Base-by-base conservation (phyloP, 2,329 filamentous ascomycete species). In the Byssothecium circinans region DNA sequence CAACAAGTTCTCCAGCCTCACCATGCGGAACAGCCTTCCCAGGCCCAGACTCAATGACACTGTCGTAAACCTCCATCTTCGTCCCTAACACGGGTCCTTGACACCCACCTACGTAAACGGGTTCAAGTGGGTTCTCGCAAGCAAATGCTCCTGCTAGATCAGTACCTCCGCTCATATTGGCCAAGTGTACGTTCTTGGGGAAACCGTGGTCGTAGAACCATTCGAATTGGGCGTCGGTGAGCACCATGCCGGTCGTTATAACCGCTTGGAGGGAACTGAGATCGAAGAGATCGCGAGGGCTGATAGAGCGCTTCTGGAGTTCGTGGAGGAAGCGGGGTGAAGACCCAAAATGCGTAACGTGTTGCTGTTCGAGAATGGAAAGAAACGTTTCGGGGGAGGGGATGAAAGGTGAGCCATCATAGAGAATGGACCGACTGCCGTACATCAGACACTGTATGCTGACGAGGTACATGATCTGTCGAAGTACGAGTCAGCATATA, bases 381-480 rank as follows among this genome's bases (percentile, higher is more conserved):
- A 91, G 72, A 56, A 90, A 83, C 3, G 81, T 78, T 15, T 74
- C 78, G 1, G 83, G 73, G 52, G 88, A 82, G 0, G 89, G 89
- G 37, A 84, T 72, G 68, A 95, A 90, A 0, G 89, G 89, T 8
- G 85, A 89, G 3, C 89, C 90, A 63, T 95, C 89, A 65, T 95
- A 95, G n/a, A 92, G 74, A 1, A 95, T 70, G 1, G 80, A 75
- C 5, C 82, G 78, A 0, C 78, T 76, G 7, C 88, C 88, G 32
- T 77, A 72, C 1, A 86, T 58, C 7, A 92, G 74, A 3, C 77
- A 74, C 17, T 78, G 75, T 0, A 89, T 75, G 30, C 79, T 81
- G 2, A 77, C 72, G 8, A 91, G 74, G 64, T 92, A 94, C 89
- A 95, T 95, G 71, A 95, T 94, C n/a, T n/a, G n/a, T n/a, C n/a